Base-by-base conservation (phyloP, 495 filamentous ascomycete species). In the Wilcoxina mikolae region DNA sequence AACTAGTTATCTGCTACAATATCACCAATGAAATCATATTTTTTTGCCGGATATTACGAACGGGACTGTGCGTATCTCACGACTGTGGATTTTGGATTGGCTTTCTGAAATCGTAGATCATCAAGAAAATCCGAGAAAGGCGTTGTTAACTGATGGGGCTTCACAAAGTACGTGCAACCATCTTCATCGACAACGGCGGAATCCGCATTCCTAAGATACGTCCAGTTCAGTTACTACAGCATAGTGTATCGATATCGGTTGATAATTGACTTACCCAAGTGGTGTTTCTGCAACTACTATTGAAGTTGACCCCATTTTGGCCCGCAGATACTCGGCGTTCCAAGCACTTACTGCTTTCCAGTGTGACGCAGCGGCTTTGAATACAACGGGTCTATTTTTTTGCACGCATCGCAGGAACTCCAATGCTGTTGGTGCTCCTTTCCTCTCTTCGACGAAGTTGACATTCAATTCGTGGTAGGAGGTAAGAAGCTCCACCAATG, bases 231-330 rank as follows among this genome's bases (percentile, higher is more conserved):
- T 29, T 41, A 47, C 1, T 48, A 50, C 41, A 41, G 39, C 23
- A 31, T 20, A 41, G 26, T 25, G 0, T 26, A 70, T 22, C 7
- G 24, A 11, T 10, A 23, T n/a, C 5, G 17, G n/a, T 7, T 46
- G n/a, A 12, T 2, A 15, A 39, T 3, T 12, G 43, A 51, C 72
- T 54, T 71, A 83, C 74, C 83, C 83, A 12, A 64, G 56, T 0
- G 83, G 81, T 18, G 84, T 87, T 4, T 85, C 70, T 23, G 83
- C 84, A 35, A 89, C 80, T 49, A 81, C 80, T 45, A 89, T 77
- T 2, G 62, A 65, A 41, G 71, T 60, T 3, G 69, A 69, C 9
- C 64, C 67, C 61, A 89, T 73, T 7, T 60, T 59, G n/a, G 69
- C 51, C 25, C 68, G 68, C 3, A 89, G 67, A 57, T 75, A 79